phyloP scores from a whole-genome alignment of 2,329 filamentous ascomycete species.

The Fusarium sp. region DNA sequence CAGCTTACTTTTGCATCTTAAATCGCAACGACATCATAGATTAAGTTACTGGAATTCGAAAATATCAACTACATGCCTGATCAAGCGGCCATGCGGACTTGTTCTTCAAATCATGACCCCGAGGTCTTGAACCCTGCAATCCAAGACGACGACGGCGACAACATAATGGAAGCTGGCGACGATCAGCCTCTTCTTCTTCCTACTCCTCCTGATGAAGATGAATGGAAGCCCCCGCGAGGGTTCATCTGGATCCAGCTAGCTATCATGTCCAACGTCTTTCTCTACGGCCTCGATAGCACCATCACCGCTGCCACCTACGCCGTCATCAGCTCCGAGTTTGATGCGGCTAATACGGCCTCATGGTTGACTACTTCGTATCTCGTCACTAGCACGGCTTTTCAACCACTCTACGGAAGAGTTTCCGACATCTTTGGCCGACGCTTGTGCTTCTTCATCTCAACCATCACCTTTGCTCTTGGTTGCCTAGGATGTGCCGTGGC shows the following conservation, averaged over 20 bases:
- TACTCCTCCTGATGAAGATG: slow-evolving; percentile 36
- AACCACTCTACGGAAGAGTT: slow-evolving; percentile 76
- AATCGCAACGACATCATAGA: not conserved
- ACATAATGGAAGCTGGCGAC: slow-evolving; percentile 20
- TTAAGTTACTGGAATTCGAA: not conserved
- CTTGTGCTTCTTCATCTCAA: slow-evolving; percentile 71
- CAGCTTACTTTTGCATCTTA: not conserved
- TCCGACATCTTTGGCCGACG: slow-evolving; percentile 76
- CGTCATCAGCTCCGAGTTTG: slow-evolving; percentile 79
- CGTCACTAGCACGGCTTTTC: slow-evolving; percentile 76
- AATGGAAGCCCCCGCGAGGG: slow-evolving; percentile 62
- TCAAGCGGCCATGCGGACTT: slow-evolving; percentile 2
- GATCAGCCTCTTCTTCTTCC: slow-evolving; percentile 40
- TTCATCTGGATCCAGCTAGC: slow-evolving; percentile 69
- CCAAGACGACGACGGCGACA: not conserved
- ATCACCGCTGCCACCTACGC: slow-evolving; percentile 79
- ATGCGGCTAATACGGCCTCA: slow-evolving; percentile 76
- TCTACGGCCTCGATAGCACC: slow-evolving; percentile 76
- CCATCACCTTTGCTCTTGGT: slow-evolving; percentile 69
- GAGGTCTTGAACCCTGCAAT: slow-evolving; percentile 7
- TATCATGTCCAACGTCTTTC: slow-evolving; percentile 73
- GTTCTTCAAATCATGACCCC: not conserved
- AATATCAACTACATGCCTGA: not conserved
- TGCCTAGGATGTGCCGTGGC: slow-evolving; percentile 74
- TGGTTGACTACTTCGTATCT: slow-evolving; percentile 81